A percentile compares a stretch with the other conserved stretches of the same genome.
These are phyloP conservation scores for Volvox carteri DNA, from an alignment of 163 green algal genomes.

Conservation along the genomic window DNA sequence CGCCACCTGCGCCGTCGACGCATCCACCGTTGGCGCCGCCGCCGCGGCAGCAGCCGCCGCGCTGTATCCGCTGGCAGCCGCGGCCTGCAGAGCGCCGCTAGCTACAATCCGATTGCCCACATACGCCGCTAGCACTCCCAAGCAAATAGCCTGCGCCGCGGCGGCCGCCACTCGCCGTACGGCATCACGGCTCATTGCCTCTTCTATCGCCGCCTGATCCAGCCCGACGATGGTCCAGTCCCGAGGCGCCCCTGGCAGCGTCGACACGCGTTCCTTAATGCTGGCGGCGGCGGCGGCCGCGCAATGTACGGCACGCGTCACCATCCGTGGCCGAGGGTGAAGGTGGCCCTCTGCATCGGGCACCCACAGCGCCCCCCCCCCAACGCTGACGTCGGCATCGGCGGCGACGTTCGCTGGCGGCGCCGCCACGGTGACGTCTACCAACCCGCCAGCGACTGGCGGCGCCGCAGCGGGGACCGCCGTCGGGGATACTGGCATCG, in stretches of 20 bases:
- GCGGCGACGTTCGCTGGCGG: neutral
- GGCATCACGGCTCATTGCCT: neutral
- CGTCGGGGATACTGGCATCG: neutral
- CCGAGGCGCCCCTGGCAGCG: neutral
- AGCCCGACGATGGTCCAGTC: neutral
- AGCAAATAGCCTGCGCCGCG: conserved; percentile 37
- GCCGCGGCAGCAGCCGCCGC: neutral
- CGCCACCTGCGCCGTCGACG: conserved; percentile 23
- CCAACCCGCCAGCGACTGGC: conserved; percentile 15
- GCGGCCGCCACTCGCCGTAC: conserved; percentile 36
- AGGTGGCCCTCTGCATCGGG: conserved; percentile 33
- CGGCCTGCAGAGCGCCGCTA: conserved; percentile 1
- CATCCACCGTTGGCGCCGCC: conserved; percentile 18
- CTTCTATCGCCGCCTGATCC: conserved; percentile 23
- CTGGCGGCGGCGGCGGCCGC: neutral
- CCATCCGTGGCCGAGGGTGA: conserved; percentile 9
- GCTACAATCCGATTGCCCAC: conserved; percentile 27
- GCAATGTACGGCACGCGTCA: conserved; percentile 7
- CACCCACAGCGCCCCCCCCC: neutral
- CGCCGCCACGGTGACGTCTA: conserved; percentile 9
- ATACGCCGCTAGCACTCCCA: conserved; percentile 36
- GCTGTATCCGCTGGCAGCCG: neutral
- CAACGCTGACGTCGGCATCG: neutral
- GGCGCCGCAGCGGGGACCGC: neutral
- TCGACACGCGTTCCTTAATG: conserved; percentile 4